Evolutionary conservation across 345 rosid genomes (phyloP).

Genomic region (Melaleuca quinquenervia): DNA sequence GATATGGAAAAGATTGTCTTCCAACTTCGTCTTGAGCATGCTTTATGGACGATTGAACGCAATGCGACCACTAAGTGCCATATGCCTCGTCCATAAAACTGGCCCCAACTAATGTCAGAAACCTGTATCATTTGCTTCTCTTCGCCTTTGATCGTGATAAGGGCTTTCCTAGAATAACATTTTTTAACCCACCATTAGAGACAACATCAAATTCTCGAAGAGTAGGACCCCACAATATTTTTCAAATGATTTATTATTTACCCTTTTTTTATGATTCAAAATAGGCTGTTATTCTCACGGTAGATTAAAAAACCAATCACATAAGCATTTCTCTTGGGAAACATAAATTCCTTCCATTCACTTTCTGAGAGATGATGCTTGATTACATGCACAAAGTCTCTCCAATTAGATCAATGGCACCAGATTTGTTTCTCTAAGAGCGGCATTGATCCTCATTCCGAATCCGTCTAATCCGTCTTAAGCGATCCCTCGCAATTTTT

Average conservation of each 20-base stretch:
- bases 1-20: neutral
- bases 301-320: too few relatives aligned
- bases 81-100: neutral
- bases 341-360: neutral
- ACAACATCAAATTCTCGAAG: too few relatives aligned
- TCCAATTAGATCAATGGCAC: neutral
- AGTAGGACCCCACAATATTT: too few relatives aligned
- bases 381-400: neutral
- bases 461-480: neutral
- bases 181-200: too few relatives aligned
- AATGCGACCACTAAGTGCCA: neutral
- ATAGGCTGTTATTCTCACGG: too few relatives aligned
- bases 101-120: neutral
- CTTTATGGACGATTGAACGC: neutral
- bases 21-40: neutral
- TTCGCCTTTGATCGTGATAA: neutral
- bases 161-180: too few relatives aligned
- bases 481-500: neutral
- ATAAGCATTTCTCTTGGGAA: too few relatives aligned
- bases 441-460: neutral
- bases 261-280: too few relatives aligned
- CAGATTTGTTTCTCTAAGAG: neutral
- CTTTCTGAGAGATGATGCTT: neutral
- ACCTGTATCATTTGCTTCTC: neutral
- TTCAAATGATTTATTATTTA: too few relatives aligned